Percentiles rank a stretch among this genome's conserved stretches.
phyloP scores from a whole-genome alignment of 345 rosid genomes.

The Aquilaria sinensis region DNA sequence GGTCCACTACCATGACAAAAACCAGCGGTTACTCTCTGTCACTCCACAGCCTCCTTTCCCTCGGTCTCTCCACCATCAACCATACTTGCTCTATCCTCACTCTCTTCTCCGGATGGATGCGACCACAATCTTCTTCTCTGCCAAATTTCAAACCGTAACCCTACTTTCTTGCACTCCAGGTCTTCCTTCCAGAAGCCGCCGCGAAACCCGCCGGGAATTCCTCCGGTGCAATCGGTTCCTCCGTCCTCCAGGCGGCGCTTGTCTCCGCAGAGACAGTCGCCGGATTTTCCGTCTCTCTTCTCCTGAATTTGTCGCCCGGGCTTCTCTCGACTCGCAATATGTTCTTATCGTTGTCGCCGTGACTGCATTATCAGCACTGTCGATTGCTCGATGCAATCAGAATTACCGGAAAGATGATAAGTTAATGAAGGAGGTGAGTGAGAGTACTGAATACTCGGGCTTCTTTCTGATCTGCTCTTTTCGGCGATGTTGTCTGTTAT shows the following conservation, averaged over 20 bases:
- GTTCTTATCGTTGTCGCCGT: slow-evolving; percentile 51
- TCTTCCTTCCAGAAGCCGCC: slow-evolving; percentile 28
- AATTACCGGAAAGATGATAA: slow-evolving; percentile 21
- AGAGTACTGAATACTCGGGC: neutral
- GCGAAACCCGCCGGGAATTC: slow-evolving; percentile 35
- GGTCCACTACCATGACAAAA: slow-evolving; percentile 12
- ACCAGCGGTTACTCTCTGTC: slow-evolving; percentile 16
- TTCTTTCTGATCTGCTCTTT: neutral
- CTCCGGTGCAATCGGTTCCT: slow-evolving; percentile 45
- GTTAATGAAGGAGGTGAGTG: slow-evolving; percentile 28
- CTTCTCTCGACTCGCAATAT: slow-evolving; percentile 43
- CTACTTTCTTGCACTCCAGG: slow-evolving; percentile 26
- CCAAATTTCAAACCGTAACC: slow-evolving; percentile 30
- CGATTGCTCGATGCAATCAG: slow-evolving; percentile 43
- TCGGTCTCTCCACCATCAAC: slow-evolving; percentile 16
- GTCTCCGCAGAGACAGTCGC: slow-evolving; percentile 24
- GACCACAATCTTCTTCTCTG: slow-evolving; percentile 33
- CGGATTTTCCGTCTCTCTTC: slow-evolving; percentile 21
- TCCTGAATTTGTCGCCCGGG: slow-evolving; percentile 34
- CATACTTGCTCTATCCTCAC: slow-evolving; percentile 11
- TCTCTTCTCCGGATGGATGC: slow-evolving; percentile 38
- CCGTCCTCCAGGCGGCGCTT: slow-evolving; percentile 35
- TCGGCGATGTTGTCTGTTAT: too few species aligned
- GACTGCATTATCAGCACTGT: slow-evolving; percentile 51
- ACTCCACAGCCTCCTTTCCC: slow-evolving; percentile 17